phyloP scores from a whole-genome alignment of 225 moss, liverwort and hornwort genomes.

The Sphagnum contortum region DNA sequence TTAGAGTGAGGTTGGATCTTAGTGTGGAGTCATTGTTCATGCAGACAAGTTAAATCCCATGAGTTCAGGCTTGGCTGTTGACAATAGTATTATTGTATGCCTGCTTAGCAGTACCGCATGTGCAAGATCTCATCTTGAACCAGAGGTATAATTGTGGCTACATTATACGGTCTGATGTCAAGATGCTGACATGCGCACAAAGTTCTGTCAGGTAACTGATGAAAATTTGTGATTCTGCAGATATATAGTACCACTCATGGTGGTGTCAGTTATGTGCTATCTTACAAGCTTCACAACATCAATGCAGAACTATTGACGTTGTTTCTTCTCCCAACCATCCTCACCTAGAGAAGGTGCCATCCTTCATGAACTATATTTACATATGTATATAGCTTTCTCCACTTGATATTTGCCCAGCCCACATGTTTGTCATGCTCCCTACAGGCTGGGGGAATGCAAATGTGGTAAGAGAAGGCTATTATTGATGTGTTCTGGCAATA shows the following conservation, averaged over 20 bases:
- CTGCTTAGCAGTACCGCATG: too few species aligned
- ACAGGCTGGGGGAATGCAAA: conserved; percentile 95
- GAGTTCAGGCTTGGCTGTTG: too few species aligned
- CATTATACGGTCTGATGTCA: too few species aligned
- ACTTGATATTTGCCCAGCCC: conserved; percentile 66
- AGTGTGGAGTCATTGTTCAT: too few species aligned
- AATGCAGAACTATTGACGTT: conserved; percentile 78
- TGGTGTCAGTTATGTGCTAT: conserved; percentile 67
- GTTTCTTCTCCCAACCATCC: conserved; percentile 76
- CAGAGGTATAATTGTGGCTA: too few species aligned
- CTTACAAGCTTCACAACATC: conserved; percentile 70
- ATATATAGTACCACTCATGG: conserved; percentile 68
- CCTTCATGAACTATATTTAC: conserved; percentile 12
- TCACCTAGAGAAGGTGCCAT: conserved; percentile 27
- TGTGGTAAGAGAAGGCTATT: conserved; percentile 71
- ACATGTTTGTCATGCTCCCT: conserved; percentile 73
- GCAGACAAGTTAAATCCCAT: too few species aligned
- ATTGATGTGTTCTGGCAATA: conserved; percentile 98
- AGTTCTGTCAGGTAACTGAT: too few species aligned
- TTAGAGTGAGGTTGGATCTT: too few species aligned
- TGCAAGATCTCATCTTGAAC: too few species aligned
- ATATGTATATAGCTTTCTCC: conserved; percentile 93
- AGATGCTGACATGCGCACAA: too few species aligned
- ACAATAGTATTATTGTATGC: too few species aligned
- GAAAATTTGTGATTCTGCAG: conserved; percentile 16